phyloP scores from a whole-genome alignment of 1,284 basidiomycete genomes.

The Trichosporon asahii region DNA sequence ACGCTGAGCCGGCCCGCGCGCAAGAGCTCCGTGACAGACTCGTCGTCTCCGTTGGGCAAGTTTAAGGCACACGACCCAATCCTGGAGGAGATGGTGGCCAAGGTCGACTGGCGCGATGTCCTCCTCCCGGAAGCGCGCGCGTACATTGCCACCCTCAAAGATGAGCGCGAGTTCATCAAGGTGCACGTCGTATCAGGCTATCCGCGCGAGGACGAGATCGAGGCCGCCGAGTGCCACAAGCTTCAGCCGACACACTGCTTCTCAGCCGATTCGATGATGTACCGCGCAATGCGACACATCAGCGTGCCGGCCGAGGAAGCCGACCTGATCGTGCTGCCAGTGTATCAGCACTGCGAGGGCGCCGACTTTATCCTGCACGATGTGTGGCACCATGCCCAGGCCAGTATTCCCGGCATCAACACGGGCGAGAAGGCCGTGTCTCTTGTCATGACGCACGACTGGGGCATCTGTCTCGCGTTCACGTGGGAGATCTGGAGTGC shows the following conservation, averaged over 20 bases:
- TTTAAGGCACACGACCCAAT: slow-evolving; percentile 29
- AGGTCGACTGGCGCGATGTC: slow-evolving; percentile 43
- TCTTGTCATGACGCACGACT: slow-evolving; percentile 54
- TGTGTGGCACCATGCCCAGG: slow-evolving; percentile 43
- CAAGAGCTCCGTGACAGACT: not conserved
- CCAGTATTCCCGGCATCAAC: slow-evolving; percentile 44
- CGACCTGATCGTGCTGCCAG: slow-evolving; percentile 52
- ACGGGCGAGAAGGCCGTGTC: slow-evolving; percentile 38
- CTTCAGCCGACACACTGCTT: slow-evolving; percentile 47
- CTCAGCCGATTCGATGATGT: slow-evolving; percentile 50
- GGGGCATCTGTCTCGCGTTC: slow-evolving; percentile 51
- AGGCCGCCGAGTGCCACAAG: slow-evolving; percentile 43
- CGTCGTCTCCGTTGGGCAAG: slow-evolving; percentile 29
- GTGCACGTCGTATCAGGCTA: slow-evolving; percentile 48
- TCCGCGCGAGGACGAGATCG: slow-evolving; percentile 37
- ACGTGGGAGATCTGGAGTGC: slow-evolving; percentile 51
- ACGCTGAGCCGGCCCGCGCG: slow-evolving; percentile 23
- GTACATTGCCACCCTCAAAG: slow-evolving; percentile 35
- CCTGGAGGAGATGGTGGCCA: slow-evolving; percentile 31
- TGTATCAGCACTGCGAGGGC: slow-evolving; percentile 49
- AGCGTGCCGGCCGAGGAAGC: slow-evolving; percentile 51
- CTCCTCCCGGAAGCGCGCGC: slow-evolving; percentile 45
- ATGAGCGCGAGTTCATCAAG: slow-evolving; percentile 36
- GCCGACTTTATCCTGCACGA: slow-evolving; percentile 49
- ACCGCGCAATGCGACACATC: slow-evolving; percentile 44